A percentile compares a stretch with the other conserved stretches of the same genome.
These are phyloP conservation scores for Kodamaea plutei DNA, from an alignment of 1,139 yeast genomes.

Conservation along the genomic window DNA sequence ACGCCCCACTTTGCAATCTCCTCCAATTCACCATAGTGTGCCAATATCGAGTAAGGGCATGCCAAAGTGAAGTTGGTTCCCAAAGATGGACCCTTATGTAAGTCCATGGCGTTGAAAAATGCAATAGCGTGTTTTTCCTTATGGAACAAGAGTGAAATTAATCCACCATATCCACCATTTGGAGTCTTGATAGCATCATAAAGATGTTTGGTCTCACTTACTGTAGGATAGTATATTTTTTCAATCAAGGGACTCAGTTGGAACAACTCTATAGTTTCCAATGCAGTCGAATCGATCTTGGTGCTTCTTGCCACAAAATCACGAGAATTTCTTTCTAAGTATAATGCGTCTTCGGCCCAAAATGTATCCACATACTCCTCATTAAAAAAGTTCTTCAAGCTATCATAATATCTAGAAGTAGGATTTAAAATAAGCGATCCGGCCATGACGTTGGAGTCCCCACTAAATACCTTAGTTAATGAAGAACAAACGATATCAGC, in stretches of 20 bases:
- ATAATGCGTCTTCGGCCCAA: constrained; percentile 94
- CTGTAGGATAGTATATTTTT: constrained; percentile 67
- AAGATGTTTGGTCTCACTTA: constrained; percentile 50
- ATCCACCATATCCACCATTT: constrained; percentile 90
- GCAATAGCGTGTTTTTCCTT: constrained; percentile 61
- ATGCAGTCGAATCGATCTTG: constrained; percentile 66
- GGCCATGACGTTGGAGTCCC: constrained; percentile 94
- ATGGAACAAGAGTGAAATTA: constrained; percentile 72
- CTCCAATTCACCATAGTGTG: constrained; percentile 82
- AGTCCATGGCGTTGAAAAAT: constrained; percentile 69
- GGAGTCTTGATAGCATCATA: constrained; percentile 68
- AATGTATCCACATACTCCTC: constrained; percentile 65
- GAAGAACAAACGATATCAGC: constrained; percentile 86
- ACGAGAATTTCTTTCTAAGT: constrained; percentile 87
- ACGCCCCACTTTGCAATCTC: constrained; percentile 84
- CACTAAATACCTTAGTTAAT: constrained; percentile 87
- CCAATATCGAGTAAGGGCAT: constrained; percentile 87
- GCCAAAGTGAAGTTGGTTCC: constrained; percentile 93
- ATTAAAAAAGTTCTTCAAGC: constrained; percentile 51
- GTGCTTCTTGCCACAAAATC: constrained; percentile 72
- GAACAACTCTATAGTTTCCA: constrained; percentile 48
- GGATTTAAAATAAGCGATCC: constrained; percentile 85
- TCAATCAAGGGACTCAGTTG: constrained; percentile 48
- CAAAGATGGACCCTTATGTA: constrained; percentile 90
- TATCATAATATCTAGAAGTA: constrained; percentile 46